Percentiles rank a stretch among this genome's conserved stretches.
Evolutionary conservation across 2,329 filamentous ascomycete species (phyloP).

Genomic region (Colletotrichum incanum): DNA sequence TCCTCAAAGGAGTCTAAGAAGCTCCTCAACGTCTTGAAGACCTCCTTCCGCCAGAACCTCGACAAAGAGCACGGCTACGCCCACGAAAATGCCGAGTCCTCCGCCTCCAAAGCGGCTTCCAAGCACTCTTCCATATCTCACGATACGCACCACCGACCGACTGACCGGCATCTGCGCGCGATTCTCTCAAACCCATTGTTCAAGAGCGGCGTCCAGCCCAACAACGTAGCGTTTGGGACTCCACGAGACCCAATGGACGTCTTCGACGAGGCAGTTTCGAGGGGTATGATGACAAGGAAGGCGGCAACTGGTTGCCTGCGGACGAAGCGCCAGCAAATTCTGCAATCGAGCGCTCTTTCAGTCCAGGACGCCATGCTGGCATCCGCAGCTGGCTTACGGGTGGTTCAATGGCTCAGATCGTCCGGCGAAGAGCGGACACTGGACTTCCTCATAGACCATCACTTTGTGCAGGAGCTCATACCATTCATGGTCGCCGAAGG

Average conservation of each 20-base stretch:
- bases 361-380: conserved; percentile 54
- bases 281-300: conserved; percentile 69
- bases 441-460: conserved; percentile 59
- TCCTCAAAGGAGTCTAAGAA: conserved; percentile 66
- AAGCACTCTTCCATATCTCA: conserved; percentile 26
- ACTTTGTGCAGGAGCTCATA: conserved; percentile 59
- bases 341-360: conserved; percentile 52
- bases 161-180: conserved; percentile 68
- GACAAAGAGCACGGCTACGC: conserved; percentile 70
- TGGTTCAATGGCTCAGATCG: conserved; percentile 69
- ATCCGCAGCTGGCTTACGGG: conserved; percentile 63
- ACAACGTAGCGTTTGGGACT: conserved; percentile 28
- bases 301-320: conserved; percentile 70
- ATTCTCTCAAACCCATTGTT: conserved; percentile 73
- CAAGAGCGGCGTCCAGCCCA: conserved; percentile 52
- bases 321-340: conserved; percentile 61
- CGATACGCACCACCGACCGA: conserved; percentile 53
- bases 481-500: conserved; percentile 69
- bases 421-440: conserved; percentile 64
- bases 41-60: conserved; percentile 72
- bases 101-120: conserved; percentile 36
- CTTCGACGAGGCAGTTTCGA: conserved; percentile 70
- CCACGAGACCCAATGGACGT: conserved; percentile 66
- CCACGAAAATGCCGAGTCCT: conserved; percentile 48
- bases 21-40: conserved; percentile 70